Base-by-base conservation (phyloP, 495 filamentous ascomycete genomes). In the Penicillium nucicola region DNA sequence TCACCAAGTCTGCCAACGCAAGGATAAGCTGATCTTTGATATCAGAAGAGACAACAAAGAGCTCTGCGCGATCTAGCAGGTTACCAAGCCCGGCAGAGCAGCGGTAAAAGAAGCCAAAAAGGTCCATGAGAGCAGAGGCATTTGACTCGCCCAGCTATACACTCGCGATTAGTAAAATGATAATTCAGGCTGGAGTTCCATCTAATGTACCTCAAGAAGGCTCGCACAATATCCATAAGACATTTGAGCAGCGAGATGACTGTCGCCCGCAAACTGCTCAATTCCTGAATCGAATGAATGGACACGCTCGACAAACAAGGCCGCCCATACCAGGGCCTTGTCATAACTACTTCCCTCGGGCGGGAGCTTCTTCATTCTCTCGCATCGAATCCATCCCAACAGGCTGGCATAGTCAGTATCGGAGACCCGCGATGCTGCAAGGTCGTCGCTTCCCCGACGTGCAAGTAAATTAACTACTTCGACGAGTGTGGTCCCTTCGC, bases 21-120 rank as follows among this genome's bases (percentile, higher is more conserved):
- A 71, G 54, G 11, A 69, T 53, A 1, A 71, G 59, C 55, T 71
- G 68, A 31, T 71, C 68, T 48, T 69, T 71, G 57, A 69, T 71
- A n/a, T 66, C 62, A 30, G 65, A 60, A 4, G 68, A 71, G 22
- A 69, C 64, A 4, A 42, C 32, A 43, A 71, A 71, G 14, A 71
- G 45, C 54, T 69, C 66, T 1, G 62, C 57, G 1, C 68, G 64
- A 37, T 67, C 62, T 14, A 71, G 50, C 9, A 71, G 55, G 34
- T 69, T 69, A 2, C 61, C 66, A 11, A 71, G 48, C 7, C 51
- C 49, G n/a, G 58, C 45, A 0, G 68, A 71, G 31, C 57, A 66
- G 41, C 60, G 56, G 47, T 65, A 68, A 53, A 71, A 69, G 48
- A 71, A 68, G 10, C 62, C 62, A n/a, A 71, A 71, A 2, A 64